Evolutionary conservation across 2,329 filamentous ascomycete species (phyloP), one percentile per base, ranked within the genome.

Genomic region (Sporothrix inflata): DNA sequence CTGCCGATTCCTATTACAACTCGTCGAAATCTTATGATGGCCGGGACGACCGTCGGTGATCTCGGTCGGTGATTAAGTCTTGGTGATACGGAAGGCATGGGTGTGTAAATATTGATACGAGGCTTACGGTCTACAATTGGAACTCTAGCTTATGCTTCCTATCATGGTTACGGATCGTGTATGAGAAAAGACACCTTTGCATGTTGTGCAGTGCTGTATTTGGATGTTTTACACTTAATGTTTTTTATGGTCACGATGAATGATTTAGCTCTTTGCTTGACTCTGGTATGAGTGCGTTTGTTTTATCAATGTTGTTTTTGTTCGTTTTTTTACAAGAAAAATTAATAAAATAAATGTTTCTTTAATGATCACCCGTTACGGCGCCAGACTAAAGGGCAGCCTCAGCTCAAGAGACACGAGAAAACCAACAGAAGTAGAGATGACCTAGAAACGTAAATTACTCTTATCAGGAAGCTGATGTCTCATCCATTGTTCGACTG

Each of bases 1-100:
- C 73, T 11, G 73, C 74, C 61, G 74, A 75, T 68, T 72, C 75
- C 34, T 75, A 74, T 67, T 72, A 73, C 65, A 72, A 68, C n/a
- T 69, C 40, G 27, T 40, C 69, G 12, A 27, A 40, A 2, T n/a
- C 49, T 4, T 53, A 68, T 9, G 57, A 42, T 65, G 67, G 16
- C 63, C 67, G 30, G 8, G 19, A 57, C 34, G 34, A n/a, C 34
- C 34, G 47, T 34, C 67, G 67, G 51, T 69, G 30, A 53, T 16
- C 19, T 8, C 1, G 4, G 9, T 57, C 19, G 53, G 16, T 57
- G 53, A 6, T 34, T 34, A 3, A 3, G 30, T 34, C 30, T 34
- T 34, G 30, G 30, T 34, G 42, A 47, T 47, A 6, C 42, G 14
- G 42, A 47, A 47, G 12, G 19, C 14, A 16, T 16, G 42, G 14